Conservation (phyloP, 2,329 filamentous ascomycete species). For the Fusarium caatingaense region DNA sequence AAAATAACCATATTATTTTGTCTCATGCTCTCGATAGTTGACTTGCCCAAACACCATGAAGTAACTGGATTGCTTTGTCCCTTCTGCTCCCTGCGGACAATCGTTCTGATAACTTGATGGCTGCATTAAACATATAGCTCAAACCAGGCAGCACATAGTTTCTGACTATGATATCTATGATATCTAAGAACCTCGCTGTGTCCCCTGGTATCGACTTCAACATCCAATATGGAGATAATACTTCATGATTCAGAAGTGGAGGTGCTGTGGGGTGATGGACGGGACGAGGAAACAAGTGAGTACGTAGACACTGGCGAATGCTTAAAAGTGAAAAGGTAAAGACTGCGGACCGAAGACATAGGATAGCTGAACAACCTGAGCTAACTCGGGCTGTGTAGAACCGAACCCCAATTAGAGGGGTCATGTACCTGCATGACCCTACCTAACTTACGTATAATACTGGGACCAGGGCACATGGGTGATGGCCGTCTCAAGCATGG, state of each 20-base stretch:
- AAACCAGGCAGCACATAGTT: not conserved
- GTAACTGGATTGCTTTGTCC: not conserved
- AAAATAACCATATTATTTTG: not conserved
- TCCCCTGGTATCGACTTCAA: constrained; percentile 2
- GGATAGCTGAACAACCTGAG: not conserved
- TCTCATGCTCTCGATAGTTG: not conserved
- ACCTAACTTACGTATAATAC: constrained; percentile 19
- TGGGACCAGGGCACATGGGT: constrained; percentile 37
- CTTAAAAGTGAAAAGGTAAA: not conserved
- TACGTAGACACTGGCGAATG: not conserved
- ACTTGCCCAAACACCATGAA: not conserved
- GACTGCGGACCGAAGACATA: not conserved
- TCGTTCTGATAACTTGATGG: not conserved
- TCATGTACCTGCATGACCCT: constrained; percentile 41
- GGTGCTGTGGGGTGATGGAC: constrained; percentile 2
- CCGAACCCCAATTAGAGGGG: constrained; percentile 10
- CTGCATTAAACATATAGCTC: not conserved
- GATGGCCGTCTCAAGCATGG: constrained; percentile 36
- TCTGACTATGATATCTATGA: not conserved
- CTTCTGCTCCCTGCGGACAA: not conserved
- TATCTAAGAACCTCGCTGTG: not conserved
- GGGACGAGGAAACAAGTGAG: not conserved
- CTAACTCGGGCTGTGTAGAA: not conserved
- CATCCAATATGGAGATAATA: constrained; percentile 1
- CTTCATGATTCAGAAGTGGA: constrained; percentile 6